phyloP scores from a whole-genome alignment of 2,329 filamentous ascomycete genomes.

The Aureobasidium vineae region DNA sequence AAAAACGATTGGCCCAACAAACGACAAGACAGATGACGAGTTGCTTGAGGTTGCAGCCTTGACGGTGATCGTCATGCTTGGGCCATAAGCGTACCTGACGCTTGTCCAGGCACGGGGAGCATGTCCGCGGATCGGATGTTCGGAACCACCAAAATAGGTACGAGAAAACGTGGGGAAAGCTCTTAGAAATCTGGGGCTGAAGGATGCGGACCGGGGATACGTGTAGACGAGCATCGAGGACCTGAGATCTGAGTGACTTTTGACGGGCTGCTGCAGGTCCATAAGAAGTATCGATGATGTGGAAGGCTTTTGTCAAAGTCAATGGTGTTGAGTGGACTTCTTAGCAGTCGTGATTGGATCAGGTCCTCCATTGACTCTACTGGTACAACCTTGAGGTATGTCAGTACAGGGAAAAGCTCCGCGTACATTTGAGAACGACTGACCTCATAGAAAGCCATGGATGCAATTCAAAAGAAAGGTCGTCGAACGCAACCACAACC shows the following conservation, averaged over 20 bases:
- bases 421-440: constrained; percentile 20
- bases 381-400: neutral
- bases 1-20: neutral
- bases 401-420: neutral
- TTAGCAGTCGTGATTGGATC: neutral
- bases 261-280: neutral
- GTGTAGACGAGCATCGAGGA: neutral
- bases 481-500: neutral
- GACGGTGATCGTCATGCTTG: neutral
- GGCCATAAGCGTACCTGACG: constrained; percentile 24
- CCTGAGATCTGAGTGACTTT: constrained; percentile 10
- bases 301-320: neutral
- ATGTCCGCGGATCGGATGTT: constrained; percentile 21
- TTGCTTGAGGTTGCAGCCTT: neutral
- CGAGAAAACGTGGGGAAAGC: constrained; percentile 23
- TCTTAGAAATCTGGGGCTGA: constrained; percentile 20
- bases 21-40: neutral
- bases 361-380: neutral
- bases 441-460: constrained; percentile 3
- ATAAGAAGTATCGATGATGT: neutral
- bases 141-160: constrained; percentile 1
- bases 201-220: neutral
- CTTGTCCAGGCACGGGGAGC: constrained; percentile 14
- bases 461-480: constrained; percentile 2
- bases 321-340: neutral